A percentile compares a stretch with the other conserved stretches of the same genome.
phyloP scores from a whole-genome alignment of 352 stramenopile species.

The Pythium myriotylum region DNA sequence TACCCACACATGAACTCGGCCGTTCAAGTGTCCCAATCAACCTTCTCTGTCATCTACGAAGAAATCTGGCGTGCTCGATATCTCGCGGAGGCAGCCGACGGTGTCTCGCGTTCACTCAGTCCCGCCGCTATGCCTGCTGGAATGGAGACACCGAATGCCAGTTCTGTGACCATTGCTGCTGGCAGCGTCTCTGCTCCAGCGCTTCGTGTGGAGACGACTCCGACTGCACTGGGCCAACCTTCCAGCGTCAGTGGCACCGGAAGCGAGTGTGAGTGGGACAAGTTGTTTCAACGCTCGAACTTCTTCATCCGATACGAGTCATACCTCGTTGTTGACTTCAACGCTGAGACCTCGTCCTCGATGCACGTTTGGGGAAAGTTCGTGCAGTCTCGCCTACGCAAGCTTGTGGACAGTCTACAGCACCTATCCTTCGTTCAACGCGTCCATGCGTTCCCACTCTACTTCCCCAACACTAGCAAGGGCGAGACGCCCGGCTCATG shows the following conservation, averaged over 20 bases:
- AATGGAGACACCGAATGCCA: neutral
- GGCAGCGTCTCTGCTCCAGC: neutral
- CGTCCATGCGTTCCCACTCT: slow-evolving; percentile 70
- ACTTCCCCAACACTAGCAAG: slow-evolving; percentile 55
- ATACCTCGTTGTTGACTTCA: slow-evolving; percentile 75
- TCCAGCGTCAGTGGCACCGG: slow-evolving; percentile 8
- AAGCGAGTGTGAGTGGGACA: slow-evolving; percentile 48
- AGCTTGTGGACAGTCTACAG: slow-evolving; percentile 76
- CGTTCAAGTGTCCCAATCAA: slow-evolving; percentile 94
- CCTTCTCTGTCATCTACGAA: slow-evolving; percentile 92
- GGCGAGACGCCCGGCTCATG: slow-evolving; percentile 56
- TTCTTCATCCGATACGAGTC: slow-evolving; percentile 86
- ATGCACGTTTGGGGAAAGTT: slow-evolving; percentile 87
- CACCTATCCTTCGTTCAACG: slow-evolving; percentile 58
- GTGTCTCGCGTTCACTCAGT: slow-evolving; percentile 48
- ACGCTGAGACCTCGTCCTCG: slow-evolving; percentile 53
- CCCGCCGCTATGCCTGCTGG: neutral
- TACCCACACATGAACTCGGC: slow-evolving; percentile 98
- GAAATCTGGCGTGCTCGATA: slow-evolving; percentile 87
- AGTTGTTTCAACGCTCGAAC: slow-evolving; percentile 78
- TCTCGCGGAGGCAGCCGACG: slow-evolving; percentile 61
- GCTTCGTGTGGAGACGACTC: slow-evolving; percentile 17
- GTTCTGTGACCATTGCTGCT: neutral
- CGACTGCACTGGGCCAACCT: slow-evolving; percentile 2
- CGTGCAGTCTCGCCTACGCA: slow-evolving; percentile 77